Evolutionary conservation across 371 early-diverging fungal genomes (phyloP).

Genomic region (Apophysomyces ossiformis): DNA sequence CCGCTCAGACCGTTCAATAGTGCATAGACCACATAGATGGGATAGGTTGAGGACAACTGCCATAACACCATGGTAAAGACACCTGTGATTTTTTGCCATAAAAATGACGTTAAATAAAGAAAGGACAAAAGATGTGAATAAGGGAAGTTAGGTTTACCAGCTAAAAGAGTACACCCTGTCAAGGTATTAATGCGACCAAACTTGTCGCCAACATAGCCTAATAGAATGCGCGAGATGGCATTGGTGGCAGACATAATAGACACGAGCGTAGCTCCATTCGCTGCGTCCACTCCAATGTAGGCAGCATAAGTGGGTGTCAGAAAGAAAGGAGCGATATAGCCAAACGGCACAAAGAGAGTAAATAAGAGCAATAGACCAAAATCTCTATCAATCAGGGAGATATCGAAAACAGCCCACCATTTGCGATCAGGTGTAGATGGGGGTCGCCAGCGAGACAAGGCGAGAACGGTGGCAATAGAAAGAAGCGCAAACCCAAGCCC

Average conservation of each 20-base stretch:
- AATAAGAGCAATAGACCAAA: slow-evolving; percentile 28
- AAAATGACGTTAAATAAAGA: no score
- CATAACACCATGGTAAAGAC: slow-evolving; percentile 64
- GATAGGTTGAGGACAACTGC: slow-evolving; percentile 58
- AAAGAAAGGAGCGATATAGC: slow-evolving; percentile 40
- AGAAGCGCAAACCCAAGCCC: slow-evolving; percentile 42
- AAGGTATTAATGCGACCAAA: slow-evolving; percentile 56
- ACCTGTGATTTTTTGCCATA: slow-evolving; percentile 13
- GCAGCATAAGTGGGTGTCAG: slow-evolving; percentile 46
- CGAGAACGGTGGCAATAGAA: slow-evolving; percentile 40
- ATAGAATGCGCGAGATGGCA: slow-evolving; percentile 42
- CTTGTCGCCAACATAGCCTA: slow-evolving; percentile 45
- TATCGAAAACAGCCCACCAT: slow-evolving; percentile 25
- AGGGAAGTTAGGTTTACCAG: slow-evolving; percentile 30
- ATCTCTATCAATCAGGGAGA: slow-evolving; percentile 18
- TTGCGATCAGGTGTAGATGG: slow-evolving; percentile 13
- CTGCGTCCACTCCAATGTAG: slow-evolving; percentile 30
- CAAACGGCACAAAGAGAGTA: slow-evolving; percentile 36
- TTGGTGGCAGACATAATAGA: slow-evolving; percentile 52
- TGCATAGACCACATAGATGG: slow-evolving; percentile 51
- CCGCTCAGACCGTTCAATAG: slow-evolving; percentile 53
- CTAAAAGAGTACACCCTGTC: slow-evolving; percentile 48
- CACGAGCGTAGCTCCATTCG: slow-evolving; percentile 42
- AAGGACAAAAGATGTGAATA: no score
- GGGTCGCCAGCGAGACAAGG: slow-evolving; percentile 38